phyloP scores from a whole-genome alignment of 2,329 filamentous ascomycete genomes.

The Byssochlamys sp. region DNA sequence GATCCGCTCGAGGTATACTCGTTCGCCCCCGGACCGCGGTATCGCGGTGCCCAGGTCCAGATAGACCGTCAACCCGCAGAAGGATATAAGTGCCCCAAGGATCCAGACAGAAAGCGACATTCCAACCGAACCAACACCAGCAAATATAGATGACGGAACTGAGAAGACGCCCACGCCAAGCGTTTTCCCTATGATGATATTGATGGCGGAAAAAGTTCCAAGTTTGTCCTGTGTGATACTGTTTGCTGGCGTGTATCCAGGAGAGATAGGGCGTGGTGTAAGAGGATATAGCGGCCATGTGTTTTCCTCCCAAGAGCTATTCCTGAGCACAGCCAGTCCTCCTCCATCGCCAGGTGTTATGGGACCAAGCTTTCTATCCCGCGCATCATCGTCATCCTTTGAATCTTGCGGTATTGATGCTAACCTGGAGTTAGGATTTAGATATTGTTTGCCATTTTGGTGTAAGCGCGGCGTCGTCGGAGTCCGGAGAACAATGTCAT shows the following conservation, averaged over 20 bases:
- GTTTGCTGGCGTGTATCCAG: neutral
- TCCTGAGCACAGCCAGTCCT: neutral
- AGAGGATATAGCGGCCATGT: neutral
- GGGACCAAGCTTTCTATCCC: neutral
- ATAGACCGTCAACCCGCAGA: slow-evolving; percentile 39
- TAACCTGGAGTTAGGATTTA: neutral
- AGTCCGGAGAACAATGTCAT: neutral
- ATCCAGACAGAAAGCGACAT: slow-evolving; percentile 48
- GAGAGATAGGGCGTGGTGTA: neutral
- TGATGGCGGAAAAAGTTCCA: neutral
- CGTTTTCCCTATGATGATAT: slow-evolving; percentile 28
- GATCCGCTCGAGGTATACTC: slow-evolving; percentile 41
- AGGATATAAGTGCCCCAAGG: slow-evolving; percentile 39
- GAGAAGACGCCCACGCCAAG: slow-evolving; percentile 44
- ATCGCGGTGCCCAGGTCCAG: slow-evolving; percentile 40
- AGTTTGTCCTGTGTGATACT: neutral
- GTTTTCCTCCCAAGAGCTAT: neutral
- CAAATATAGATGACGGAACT: slow-evolving; percentile 49
- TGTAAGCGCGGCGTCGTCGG: neutral
- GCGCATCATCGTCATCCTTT: neutral
- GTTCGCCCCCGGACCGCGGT: slow-evolving; percentile 38
- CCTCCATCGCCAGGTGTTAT: neutral
- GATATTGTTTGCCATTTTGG: neutral
- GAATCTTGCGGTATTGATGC: neutral
- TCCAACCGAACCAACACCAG: slow-evolving; percentile 46